Percentiles rank a stretch among this genome's conserved stretches.
phyloP scores from a whole-genome alignment of 805 yeast species.

The Starmerella stellata region DNA sequence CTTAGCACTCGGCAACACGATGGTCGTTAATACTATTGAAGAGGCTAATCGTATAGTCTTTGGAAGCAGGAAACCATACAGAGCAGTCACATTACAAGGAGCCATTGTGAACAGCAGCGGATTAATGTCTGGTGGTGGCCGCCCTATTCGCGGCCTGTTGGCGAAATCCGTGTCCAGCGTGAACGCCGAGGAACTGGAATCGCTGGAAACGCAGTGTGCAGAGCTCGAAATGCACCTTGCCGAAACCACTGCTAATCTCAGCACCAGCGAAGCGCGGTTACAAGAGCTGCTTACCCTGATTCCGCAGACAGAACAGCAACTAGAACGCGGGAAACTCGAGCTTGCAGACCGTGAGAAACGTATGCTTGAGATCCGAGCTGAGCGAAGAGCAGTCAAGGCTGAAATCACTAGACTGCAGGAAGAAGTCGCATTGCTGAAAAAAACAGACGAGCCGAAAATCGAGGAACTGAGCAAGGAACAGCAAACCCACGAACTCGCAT shows the following conservation, averaged over 20 bases:
- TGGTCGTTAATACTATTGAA: constrained; percentile 59
- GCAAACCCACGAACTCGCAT: constrained; percentile 32
- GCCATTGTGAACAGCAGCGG: constrained; percentile 83
- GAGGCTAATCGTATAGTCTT: constrained; percentile 82
- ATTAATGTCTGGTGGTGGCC: constrained; percentile 94
- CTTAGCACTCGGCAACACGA: constrained; percentile 67
- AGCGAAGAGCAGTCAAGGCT: constrained; percentile 42
- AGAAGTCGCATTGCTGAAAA: neutral
- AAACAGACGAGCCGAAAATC: neutral
- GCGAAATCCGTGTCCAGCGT: constrained; percentile 4
- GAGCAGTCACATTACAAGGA: constrained; percentile 88
- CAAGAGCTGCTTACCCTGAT: constrained; percentile 30
- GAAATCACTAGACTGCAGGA: constrained; percentile 49
- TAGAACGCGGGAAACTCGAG: constrained; percentile 39
- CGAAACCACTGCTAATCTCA: constrained; percentile 14
- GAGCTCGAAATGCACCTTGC: constrained; percentile 9
- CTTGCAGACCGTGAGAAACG: constrained; percentile 30
- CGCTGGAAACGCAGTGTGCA: constrained; percentile 8
- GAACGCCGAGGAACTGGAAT: constrained; percentile 11
- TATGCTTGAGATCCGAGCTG: constrained; percentile 2
- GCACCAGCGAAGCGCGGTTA: constrained; percentile 38
- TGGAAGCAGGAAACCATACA: constrained; percentile 47
- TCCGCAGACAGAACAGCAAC: constrained; percentile 43
- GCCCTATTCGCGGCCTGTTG: constrained; percentile 57
- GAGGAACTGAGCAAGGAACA: constrained; percentile 25